Percentiles rank a stretch among this genome's conserved stretches.
These are phyloP conservation scores for Pythium vanterpoolii DNA, from an alignment of 352 stramenopile species.

Conservation along the genomic window DNA sequence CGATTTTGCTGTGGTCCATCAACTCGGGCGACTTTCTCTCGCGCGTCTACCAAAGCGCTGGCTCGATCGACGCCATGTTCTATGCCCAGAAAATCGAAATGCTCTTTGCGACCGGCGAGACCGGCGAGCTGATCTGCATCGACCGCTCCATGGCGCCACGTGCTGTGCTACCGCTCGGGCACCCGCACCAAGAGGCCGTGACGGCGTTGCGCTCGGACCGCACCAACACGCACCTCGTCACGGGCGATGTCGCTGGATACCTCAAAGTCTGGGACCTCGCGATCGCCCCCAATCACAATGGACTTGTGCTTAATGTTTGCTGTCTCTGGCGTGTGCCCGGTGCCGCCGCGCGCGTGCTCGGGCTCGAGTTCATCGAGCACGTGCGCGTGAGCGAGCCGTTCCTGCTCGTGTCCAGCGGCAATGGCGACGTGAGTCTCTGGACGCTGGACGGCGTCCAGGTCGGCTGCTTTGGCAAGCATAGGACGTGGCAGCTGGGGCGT, in stretches of 20 bases:
- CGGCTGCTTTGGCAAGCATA: constrained; percentile 62
- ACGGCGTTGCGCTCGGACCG: constrained; percentile 55
- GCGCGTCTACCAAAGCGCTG: constrained; percentile 52
- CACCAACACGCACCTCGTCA: constrained; percentile 54
- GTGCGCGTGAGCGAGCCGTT: constrained; percentile 53
- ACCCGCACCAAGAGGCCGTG: constrained; percentile 38
- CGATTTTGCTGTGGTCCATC: constrained; percentile 74
- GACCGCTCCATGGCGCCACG: constrained; percentile 62
- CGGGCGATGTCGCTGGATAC: constrained; percentile 48
- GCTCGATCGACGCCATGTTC: constrained; percentile 63
- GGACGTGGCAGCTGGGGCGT: constrained; percentile 55
- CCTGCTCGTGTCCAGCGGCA: constrained; percentile 53
- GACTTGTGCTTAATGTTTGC: constrained; percentile 50
- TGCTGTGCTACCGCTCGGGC: constrained; percentile 37
- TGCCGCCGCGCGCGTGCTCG: constrained; percentile 34
- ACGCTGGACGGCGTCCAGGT: constrained; percentile 66
- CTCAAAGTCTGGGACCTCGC: constrained; percentile 70
- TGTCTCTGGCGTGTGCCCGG: constrained; percentile 45
- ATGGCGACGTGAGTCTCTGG: constrained; percentile 72
- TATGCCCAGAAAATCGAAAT: constrained; percentile 74
- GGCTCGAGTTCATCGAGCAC: constrained; percentile 66
- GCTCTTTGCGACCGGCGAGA: constrained; percentile 63
- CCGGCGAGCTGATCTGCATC: constrained; percentile 59
- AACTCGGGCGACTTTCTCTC: constrained; percentile 72
- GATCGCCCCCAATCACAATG: constrained; percentile 50